Base-by-base conservation (phyloP, 192 early-diverging fungal genomes). In the Entomortierella lignicola region DNA sequence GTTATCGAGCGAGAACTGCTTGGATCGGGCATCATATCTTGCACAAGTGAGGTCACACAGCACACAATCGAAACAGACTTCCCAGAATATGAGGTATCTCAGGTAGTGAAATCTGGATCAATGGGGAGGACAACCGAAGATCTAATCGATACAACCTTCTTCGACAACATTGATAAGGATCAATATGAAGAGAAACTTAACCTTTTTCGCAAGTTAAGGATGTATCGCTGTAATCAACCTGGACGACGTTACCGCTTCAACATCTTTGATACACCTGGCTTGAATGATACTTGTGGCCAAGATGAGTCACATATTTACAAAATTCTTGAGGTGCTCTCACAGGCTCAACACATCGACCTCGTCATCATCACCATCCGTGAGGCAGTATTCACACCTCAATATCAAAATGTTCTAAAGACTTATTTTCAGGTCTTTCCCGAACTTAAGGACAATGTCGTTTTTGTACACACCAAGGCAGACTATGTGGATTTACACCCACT, bases 11-110 rank as follows among this genome's bases (percentile, higher is more conserved):
- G 26, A 21, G 34, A 37, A 20, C 23, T 41, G 25, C 39, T 70
- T 34, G 68, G 68, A 4, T 61, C 30, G 5, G 68, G 68, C 0
- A 43, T 44, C 15, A 21, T 23, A 0, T 70, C 68, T 11, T 27
- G 50, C 8, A 70, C 55, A n/a, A 57, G 30, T 13, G 30, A 27
- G 12, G 55, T 57, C 11, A 30, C 4, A 4, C 11, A 20, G 18
- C 20, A 30, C 11, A 32, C 30, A 1, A 34, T 57, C 27, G 18
- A 27, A 8, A 57, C 55, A 57, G 55, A 57, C 18, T 32, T 57
- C 29, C 55, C 55, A 20, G 44, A 47, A 47, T 47, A 47, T 47
- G 26, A 48, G 18, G 39, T 32, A 18, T 43, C 17, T 51, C 12
- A 55, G 23, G 43, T 3, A 29, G 29, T 31, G 8, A 43, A 56